Base-by-base conservation (phyloP, 257 asterid species). In the Nicotiana obtusifolia region DNA sequence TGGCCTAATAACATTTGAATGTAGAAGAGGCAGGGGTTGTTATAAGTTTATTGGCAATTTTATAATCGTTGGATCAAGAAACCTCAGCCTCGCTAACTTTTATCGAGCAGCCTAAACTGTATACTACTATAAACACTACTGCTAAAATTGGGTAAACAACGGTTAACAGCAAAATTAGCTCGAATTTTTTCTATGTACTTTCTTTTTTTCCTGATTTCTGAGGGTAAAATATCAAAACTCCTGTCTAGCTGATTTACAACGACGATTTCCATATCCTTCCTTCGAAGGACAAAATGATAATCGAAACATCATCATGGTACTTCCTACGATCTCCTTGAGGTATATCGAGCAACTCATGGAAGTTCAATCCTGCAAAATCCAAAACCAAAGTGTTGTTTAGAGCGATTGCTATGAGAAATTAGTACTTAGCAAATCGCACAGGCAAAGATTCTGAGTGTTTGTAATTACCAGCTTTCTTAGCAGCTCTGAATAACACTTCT, bases 221-320 rank as follows among this genome's bases (percentile, higher is more conserved):
- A 49, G 35, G 47, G 78, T 35, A 80, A 47, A 28, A 11, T 41
- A 22, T 56, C 47, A 64, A 80, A 75, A 75, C 0, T 75, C 66
- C 37, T 77, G 81, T 66, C 75, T 83, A 61, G 85, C 65, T 82
- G 69, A 37, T 80, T 87, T 88, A 93, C 86, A 89, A 91, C 13
- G 94, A 92, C 2, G 97, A 95, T 9, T 93, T 91, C 99, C 99
- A 95, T 84, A 95, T 91, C 91, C 92, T 90, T 84, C 99, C 98
- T 86, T 95, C 98, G 81, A 95, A 91, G 2, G 99, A 95, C 47
- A 95, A 92, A 65, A 95, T 91, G 71, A 95, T 95, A 22, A 92
- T 86, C 26, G 99, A 94, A 76, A 93, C 99, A 82, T 94, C 99
- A 20, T 92, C 99, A 11, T 92, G 97, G 89, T 96, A 94, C 88